Base-by-base conservation (phyloP, 257 asterid genomes). In the Coffea canephora region DNA sequence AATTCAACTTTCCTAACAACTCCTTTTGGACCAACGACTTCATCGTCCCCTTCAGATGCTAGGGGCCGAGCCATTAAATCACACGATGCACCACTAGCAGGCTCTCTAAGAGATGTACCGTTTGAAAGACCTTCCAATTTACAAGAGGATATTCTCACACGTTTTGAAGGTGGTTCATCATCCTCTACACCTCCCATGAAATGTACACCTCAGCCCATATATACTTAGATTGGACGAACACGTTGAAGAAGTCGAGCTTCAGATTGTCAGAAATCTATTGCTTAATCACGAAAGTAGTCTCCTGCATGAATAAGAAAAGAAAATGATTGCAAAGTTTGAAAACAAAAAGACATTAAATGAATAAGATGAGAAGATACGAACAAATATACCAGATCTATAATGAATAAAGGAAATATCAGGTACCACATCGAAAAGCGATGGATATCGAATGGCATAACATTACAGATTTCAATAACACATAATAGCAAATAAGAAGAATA, bases 171-270 rank as follows among this genome's bases (percentile, higher is more conserved):
- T 86, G 97, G 95, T 85, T 86, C 97, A 84, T 89, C 90, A 82
- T 89, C 94, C 85, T 88, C 94, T 88, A 87, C 88, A 87, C 97
- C 94, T 92, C 96, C 97, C 97, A 92, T 92, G 93, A 89, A 92
- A 92, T 87, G 93, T 79, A 85, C 87, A 84, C 86, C 86, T 90
- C 93, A 92, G 94, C 91, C 97, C 93, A 90, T 92, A 87, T 86
- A 90, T 86, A 66, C 52, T 71, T 87, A 68, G 84, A 67, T 72
- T 59, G 83, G 75, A 62, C 80, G 43, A 84, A 39, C 78, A 54
- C 77, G 15, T 52, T 68, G 70, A 41, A 39, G 65, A 77, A 66
- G n/a, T 68, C 54, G 70, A 62, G 69, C 78, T 78, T 79, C 85
- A 80, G 80, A 85, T 46, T 2, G 64, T 74, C 76, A 79, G 75